Evolutionary conservation across 1,284 basidiomycete genomes (phyloP), one percentile per base, ranked within the genome.

Genomic region (Amylostereum areolatum): DNA sequence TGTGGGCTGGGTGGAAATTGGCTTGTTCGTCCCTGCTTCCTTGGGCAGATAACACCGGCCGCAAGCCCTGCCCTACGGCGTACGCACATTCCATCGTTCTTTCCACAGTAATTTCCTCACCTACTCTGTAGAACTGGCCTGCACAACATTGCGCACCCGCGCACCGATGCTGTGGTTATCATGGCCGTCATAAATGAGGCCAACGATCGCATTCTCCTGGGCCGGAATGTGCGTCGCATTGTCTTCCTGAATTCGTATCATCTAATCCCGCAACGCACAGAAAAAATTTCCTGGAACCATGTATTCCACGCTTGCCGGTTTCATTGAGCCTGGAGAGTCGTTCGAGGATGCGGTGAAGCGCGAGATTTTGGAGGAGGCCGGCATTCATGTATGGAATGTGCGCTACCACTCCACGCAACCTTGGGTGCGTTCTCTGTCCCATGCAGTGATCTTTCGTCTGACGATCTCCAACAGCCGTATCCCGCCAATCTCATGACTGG

Each of bases 1-100:
- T 92, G 55, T 98, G 95, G 94, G 92, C 84, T 4, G 96, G 96
- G 0, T 98, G 94, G 92, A 99, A 99, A 68, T 70, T 94, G 3
- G 77, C 79, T 5, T 99, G 96, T 64, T 70, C 78, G 2, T 79
- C 88, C 0, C 69, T 90, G 8, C 65, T 89, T 28, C 85, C 86
- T 3, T 87, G 86, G 81, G 73, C 76, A 12, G 74, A 83, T 52
- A 81, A 82, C 48, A 67, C 68, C 43, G 78, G 72, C 33, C 73
- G 70, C 59, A 79, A 79, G 56, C 80, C 81, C 2, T 91, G 87
- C 69, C 76, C 77, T 7, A 84, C 86, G 50, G 75, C 70, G 84
- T 89, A 68, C 45, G 77, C 68, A 11, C 46, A 18, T 47, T 32
- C 46, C 33, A 34, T 40, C 24, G 32, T 37, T 46, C 40, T 32